Evolutionary conservation across 225 moss, liverwort and hornwort species (phyloP), one percentile per base, ranked within the genome.

Genomic region (Sphagnum tenellum): DNA sequence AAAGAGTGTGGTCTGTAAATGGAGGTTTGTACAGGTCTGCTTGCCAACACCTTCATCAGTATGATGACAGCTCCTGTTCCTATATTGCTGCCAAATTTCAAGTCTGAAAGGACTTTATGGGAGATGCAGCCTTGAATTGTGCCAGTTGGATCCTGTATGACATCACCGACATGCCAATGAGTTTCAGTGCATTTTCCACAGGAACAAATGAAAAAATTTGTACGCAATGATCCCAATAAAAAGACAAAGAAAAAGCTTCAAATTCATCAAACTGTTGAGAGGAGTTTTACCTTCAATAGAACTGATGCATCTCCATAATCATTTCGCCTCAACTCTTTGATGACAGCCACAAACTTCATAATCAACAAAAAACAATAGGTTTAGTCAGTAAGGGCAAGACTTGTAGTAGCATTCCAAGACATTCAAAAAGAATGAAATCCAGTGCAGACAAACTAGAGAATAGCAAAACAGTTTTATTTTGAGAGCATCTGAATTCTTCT

Each of bases 71-170:
- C 88, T 77, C 93, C 93, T 53, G 86, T 82, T 10, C 76, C 73
- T 58, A 94, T 76, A 47, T 61, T 61, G 14, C 69, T 76, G 9
- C 88, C 86, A 58, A 77, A 86, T 47, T 88, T 77, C n/a, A 71
- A 64, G 48, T 90, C 84, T 14, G 77, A 76, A 48, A 94, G 69
- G 47, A 88, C 82, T 64, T 78, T 81, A 61, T 82, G 77, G 67
- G 90, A 80, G 55, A 94, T 76, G 68, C 79, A 73, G 59, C 90
- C 93, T 64, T 74, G 57, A 62, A 94, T 76, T 48, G 78, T 81
- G 69, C 88, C 93, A 70, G 93, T 88, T 66, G 90, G 89, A 74
- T 94, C 93, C 93, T 94, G 86, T 63, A 76, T 45, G 61, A 53
- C 61, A 55, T 77, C 65, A 64, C 47, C 66, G 60, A 58, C 6